Percentiles rank a stretch among this genome's conserved stretches.
phyloP scores from a whole-genome alignment of 257 asterid genomes.

The Fraxinus excelsior region DNA sequence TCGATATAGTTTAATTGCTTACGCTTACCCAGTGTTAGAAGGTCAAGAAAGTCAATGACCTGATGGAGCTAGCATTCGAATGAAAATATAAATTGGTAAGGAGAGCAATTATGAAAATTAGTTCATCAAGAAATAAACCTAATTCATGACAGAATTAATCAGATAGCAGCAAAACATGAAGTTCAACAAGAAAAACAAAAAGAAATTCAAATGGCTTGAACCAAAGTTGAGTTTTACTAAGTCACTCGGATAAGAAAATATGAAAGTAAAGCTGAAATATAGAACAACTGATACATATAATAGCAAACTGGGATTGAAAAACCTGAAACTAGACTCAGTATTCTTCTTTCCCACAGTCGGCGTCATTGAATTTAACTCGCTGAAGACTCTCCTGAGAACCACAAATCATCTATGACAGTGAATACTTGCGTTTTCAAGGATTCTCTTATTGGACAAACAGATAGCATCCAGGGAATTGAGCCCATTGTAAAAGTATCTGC shows the following conservation, averaged over 20 bases:
- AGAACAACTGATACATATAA: slow-evolving; percentile 33
- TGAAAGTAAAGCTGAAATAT: slow-evolving; percentile 26
- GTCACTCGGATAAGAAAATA: slow-evolving; percentile 42
- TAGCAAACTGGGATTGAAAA: slow-evolving; percentile 48
- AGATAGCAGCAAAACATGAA: slow-evolving; percentile 27
- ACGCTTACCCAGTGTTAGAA: not conserved
- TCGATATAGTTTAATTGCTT: not conserved
- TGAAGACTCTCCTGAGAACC: slow-evolving; percentile 34
- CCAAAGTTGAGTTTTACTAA: slow-evolving; percentile 40
- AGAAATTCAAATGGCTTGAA: slow-evolving; percentile 28
- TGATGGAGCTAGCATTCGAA: not conserved
- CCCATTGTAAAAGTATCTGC: not conserved
- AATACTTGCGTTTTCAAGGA: slow-evolving; percentile 20
- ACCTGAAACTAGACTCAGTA: slow-evolving; percentile 57
- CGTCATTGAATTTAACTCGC: slow-evolving; percentile 46
- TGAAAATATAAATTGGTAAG: not conserved
- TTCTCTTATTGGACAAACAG: slow-evolving; percentile 13
- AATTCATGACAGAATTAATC: slow-evolving; percentile 26
- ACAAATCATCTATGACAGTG: no score
- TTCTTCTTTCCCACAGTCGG: slow-evolving; percentile 28
- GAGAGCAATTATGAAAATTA: not conserved
- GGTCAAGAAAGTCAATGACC: not conserved
- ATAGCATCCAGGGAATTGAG: slow-evolving; percentile 6
- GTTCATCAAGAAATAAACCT: slow-evolving; percentile 21
- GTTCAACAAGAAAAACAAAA: slow-evolving; percentile 27